Base-by-base conservation (phyloP, 345 rosid species). In the Eucalyptus coolabah region DNA sequence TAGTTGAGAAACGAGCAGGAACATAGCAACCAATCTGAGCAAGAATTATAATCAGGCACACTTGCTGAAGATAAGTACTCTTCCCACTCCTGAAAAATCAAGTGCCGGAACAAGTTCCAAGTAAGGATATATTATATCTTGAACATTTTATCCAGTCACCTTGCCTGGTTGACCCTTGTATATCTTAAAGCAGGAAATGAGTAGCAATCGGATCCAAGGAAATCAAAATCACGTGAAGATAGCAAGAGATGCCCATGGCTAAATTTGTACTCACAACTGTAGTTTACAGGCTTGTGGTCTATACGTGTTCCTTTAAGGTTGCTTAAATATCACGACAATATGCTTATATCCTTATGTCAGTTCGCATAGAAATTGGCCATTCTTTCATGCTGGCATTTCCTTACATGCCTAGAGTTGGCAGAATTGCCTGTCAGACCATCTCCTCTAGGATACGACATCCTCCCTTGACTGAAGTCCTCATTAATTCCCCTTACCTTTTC, bases 31-130 rank as follows among this genome's bases (percentile, higher is more conserved):
- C 99, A 69, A 98, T 96, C 92, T 98, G 99, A 91, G 99, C 98
- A 90, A 98, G 96, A 92, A 98, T 98, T 87, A 98, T 95, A 81
- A 96, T 94, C 87, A 96, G 97, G 89, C 99, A 98, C 91, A 98
- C 94, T 92, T 98, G 99, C 92, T 98, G 99, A 91, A 97, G 99
- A 92, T 98, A 98, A 91, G 99, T 97, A 95, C 99, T 98, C 96
- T 98, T 98, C 90, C 98, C 98, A 83, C 99, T 98, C 99, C 99
- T 98, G 94, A 90, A 89, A 87, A 89, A 89, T 89, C 85, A 54
- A 86, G 82, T 67, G 89, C 30, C 45, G 50, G 50, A 86, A 59
- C 50, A 88, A 88, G 28, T 65, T 50, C 37, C 53, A 60, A 80
- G 50, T 65, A 50, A 28, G 7, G 28, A 77, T 40, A 77, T 77